These are phyloP conservation scores for Zizania palustris DNA, from an alignment of 202 grass and related monocot genomes.

Conservation along the genomic window DNA sequence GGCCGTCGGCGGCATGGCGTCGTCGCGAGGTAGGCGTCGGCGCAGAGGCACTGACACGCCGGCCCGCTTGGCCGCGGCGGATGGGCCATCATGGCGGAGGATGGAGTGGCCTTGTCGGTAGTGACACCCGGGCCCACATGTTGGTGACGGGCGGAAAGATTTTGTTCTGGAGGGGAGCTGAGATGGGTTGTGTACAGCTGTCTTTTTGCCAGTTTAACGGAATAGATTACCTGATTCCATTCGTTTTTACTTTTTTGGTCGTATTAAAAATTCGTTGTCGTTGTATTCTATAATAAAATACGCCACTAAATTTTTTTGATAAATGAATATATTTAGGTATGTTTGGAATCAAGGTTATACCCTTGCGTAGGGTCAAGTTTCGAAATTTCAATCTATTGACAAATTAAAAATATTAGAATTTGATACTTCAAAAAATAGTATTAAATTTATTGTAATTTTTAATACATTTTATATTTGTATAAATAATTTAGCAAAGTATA, in stretches of 20 bases:
- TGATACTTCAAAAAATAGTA: no score
- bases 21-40: slow-evolving; percentile 42
- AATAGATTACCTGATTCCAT: slow-evolving; percentile 30
- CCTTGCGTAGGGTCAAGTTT: not conserved
- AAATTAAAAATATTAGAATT: no score
- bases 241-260: slow-evolving; percentile 34
- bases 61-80: not conserved
- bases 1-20: slow-evolving; percentile 9
- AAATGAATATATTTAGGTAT: slow-evolving; percentile 7
- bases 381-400: no score
- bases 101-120: slow-evolving; percentile 28
- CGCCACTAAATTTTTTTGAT: not conserved
- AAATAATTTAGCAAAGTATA: no score
- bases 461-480: no score
- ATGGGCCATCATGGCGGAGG: slow-evolving; percentile 8
- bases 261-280: not conserved
- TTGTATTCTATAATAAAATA: slow-evolving; percentile 8
- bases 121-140: slow-evolving; percentile 36
- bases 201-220: slow-evolving; percentile 27
- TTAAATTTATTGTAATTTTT: no score
- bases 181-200: slow-evolving; percentile 52
- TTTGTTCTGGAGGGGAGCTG: slow-evolving; percentile 5
- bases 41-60: slow-evolving; percentile 23
- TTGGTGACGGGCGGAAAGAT: slow-evolving; percentile 31
- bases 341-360: slow-evolving; percentile 5